These are phyloP conservation scores for Arthroderma sp. DNA, from an alignment of 2,329 filamentous ascomycete genomes.

Conservation along the genomic window DNA sequence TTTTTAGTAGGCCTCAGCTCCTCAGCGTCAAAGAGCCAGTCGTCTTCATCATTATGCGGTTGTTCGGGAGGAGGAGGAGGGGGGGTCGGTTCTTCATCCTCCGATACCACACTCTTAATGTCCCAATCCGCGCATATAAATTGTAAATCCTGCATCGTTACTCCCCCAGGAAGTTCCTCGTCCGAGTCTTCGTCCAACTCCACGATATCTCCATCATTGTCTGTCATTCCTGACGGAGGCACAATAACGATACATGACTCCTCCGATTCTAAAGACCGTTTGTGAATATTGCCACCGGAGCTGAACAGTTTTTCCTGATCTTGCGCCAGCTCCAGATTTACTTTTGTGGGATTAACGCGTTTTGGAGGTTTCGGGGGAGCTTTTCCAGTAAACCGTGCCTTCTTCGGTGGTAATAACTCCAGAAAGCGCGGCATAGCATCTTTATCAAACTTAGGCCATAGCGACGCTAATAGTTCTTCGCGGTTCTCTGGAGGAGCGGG, in stretches of 20 bases:
- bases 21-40: constrained; percentile 30
- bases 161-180: constrained; percentile 51
- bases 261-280: constrained; percentile 38
- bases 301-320: constrained; percentile 81
- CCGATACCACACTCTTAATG: constrained; percentile 42
- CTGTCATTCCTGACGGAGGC: constrained; percentile 34
- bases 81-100: constrained; percentile 18
- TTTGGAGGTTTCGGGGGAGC: constrained; percentile 67
- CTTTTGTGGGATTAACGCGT: constrained; percentile 70
- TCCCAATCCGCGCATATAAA: constrained; percentile 83
- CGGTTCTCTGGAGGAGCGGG: constrained; percentile 59
- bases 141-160: constrained; percentile 66
- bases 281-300: constrained; percentile 49
- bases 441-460: constrained; percentile 69
- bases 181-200: constrained; percentile 46
- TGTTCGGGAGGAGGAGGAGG: constrained; percentile 19
- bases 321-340: constrained; percentile 69
- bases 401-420: constrained; percentile 68
- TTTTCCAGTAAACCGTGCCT: constrained; percentile 65
- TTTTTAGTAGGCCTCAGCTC: constrained; percentile 49
- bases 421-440: constrained; percentile 66
- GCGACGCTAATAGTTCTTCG: constrained; percentile 61
- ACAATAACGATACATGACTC: constrained; percentile 41
- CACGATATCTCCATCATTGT: constrained; percentile 34
- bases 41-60: constrained; percentile 46